Conservation (phyloP, 2,329 filamentous ascomycete genomes). For the Emericellopsis cladophorae region DNA sequence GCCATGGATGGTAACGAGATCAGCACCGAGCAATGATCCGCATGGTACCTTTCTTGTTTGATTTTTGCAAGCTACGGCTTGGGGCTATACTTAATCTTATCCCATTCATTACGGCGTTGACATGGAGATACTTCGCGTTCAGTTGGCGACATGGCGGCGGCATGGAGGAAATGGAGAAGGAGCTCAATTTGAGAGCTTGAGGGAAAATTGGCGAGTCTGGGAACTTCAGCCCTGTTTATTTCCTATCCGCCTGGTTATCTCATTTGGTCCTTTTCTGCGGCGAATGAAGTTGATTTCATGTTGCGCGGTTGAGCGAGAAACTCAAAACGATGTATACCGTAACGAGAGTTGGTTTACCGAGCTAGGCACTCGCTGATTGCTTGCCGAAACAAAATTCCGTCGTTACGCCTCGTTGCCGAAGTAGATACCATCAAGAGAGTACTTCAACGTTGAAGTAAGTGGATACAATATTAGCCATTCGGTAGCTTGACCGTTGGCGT, state of each 20-base stretch:
- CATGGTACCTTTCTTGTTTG: not conserved
- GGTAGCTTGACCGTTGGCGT: no score
- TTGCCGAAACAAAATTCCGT: not conserved
- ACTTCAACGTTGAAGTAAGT: no score
- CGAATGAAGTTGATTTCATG: slow-evolving; percentile 14
- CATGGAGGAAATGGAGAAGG: slow-evolving; percentile 6
- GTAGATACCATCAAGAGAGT: no score
- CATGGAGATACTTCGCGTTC: slow-evolving; percentile 26
- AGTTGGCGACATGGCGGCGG: slow-evolving; percentile 22
- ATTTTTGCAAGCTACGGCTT: not conserved
- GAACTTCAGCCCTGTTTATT: not conserved
- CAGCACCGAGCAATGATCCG: slow-evolving; percentile 33
- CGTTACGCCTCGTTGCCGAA: no score
- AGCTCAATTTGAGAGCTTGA: no score
- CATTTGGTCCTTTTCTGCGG: slow-evolving; percentile 3
- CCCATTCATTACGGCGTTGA: slow-evolving; percentile 26
- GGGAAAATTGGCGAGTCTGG: no score
- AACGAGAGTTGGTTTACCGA: no score
- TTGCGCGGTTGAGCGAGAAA: no score
- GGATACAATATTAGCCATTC: no score
- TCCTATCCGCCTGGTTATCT: not conserved
- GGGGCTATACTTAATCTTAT: not conserved
- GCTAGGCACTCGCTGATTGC: not conserved
- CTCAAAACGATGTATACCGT: no score
- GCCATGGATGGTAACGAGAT: slow-evolving; percentile 46